Conservation (phyloP, 495 filamentous ascomycete species). For the Tuber magnatum region DNA sequence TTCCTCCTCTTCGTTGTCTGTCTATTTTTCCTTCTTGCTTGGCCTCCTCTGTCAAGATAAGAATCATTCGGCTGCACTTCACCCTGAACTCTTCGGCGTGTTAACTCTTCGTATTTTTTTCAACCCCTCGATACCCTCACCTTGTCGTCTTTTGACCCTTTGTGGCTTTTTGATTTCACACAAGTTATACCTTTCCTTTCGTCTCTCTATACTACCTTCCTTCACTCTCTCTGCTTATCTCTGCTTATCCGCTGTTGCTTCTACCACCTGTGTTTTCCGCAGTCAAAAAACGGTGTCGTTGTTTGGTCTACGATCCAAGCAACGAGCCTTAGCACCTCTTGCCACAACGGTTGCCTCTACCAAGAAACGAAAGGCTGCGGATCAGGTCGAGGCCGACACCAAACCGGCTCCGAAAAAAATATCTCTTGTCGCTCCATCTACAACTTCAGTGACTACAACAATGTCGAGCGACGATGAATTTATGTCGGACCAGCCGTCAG, state of each 20-base stretch:
- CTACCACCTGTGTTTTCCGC: constrained; percentile 17
- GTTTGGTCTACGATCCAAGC: constrained; percentile 42
- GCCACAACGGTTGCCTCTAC: constrained; percentile 61
- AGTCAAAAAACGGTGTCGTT: constrained; percentile 39
- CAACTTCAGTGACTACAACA: constrained; percentile 56
- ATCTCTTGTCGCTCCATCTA: constrained; percentile 46
- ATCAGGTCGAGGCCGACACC: constrained; percentile 53
- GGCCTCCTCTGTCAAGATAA: background rate
- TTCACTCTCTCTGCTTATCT: background rate
- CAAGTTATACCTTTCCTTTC: background rate
- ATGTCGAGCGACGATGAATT: constrained; percentile 99
- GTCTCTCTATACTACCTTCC: constrained; percentile 1
- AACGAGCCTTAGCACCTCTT: constrained; percentile 41
- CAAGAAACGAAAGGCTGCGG: constrained; percentile 87
- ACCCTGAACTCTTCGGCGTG: background rate
- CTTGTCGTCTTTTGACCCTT: background rate
- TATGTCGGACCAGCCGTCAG: constrained; percentile 67
- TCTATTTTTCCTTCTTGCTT: background rate
- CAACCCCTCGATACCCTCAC: background rate
- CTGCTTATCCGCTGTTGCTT: constrained; percentile 6
- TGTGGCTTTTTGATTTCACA: background rate
- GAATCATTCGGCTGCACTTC: background rate
- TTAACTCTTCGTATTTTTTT: background rate
- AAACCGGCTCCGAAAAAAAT: constrained; percentile 50
- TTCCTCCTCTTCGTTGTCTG: constrained; percentile 2